Base-by-base conservation (phyloP, 2,329 filamentous ascomycete genomes). In the Aspergillus sp. region DNA sequence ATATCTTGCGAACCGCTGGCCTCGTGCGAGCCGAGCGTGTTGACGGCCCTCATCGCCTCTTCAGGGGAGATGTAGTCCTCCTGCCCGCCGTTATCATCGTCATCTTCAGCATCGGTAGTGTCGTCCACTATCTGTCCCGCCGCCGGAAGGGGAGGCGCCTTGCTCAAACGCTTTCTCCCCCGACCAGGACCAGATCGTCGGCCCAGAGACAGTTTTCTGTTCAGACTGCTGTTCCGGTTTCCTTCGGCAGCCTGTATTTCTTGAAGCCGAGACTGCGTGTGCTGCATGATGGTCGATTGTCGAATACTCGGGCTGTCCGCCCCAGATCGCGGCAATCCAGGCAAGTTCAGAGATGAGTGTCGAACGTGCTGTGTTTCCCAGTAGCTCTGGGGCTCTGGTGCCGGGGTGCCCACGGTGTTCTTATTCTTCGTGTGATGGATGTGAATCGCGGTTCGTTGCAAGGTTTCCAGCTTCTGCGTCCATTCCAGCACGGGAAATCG, bases 401-500 rank as follows among this genome's bases (percentile, higher is more conserved):
- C 19, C 19, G 19, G 19, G 19, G 19, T 4, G 4, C 19, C 19
- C 19, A 19, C 19, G 19, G 19, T 19, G 19, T 19, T 19, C 19
- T 19, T 19, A 19, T 19, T 19, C 19, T 61, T 68, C 54, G 75
- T 77, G 50, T 73, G 64, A 55, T 78, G 74, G 10, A 81, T 71
- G 40, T 76, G 75, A 57, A 85, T 83, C 0, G 80, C 73, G 7
- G 75, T 79, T 9, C 67, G 67, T 55, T 85, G 81, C 12, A 85
- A 70, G 33, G 77, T 79, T 48, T 83, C 81, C 7, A 85, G 66
- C 47, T 82, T 79, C 53, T 83, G 77, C 40, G 83, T 72, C 82
- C 82, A 85, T 56, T 84, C 79, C 3, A 77, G 78, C 9, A 85
- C 81, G 11, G 82, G 82, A 65, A 85, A 85, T 27, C 82, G 74